Evolutionary conservation across 139 green algal species (phyloP), one percentile per base, ranked within the genome.

Genomic region (Chlamydomonas sp.): DNA sequence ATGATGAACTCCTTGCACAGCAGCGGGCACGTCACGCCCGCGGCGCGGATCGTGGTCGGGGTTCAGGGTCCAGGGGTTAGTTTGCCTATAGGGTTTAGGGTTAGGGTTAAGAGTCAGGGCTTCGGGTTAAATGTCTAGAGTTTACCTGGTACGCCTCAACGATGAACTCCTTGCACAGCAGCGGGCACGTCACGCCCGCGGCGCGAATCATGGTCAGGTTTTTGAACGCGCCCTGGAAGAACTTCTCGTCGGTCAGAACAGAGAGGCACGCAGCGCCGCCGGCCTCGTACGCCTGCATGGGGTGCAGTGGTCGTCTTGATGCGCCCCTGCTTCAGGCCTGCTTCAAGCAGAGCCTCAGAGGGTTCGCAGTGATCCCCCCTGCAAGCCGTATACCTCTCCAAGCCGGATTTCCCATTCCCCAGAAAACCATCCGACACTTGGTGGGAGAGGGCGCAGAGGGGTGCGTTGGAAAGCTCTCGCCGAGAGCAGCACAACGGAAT

Each of bases 1-100:
- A 99, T 88, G 58, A 99, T 93, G 74, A 99, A 99, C 86, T 99
- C 95, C 82, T 99, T 99, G 87, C 91, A 97, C 62, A 99, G 86
- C 63, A 99, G 83, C 28, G 95, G 95, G 78, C 89, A 96, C 24
- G 22, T 58, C 31, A 97, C 92, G 1, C 89, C 89, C 0, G 87
- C 85, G 2, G 73, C 76, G 3, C 85, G 74, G 69, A 95, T 93
- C 48, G 39, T 69, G 22, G 85, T 84, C 74, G 84, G 85, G 71
- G 84, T 86, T 35, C 91, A n/a, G n/a, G n/a, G n/a, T n/a, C n/a
- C n/a, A n/a, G n/a, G n/a, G n/a, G n/a, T n/a, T n/a, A n/a, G n/a
- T n/a, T n/a, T n/a, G n/a, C n/a, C n/a, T n/a, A n/a, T n/a, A n/a
- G n/a, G n/a, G n/a, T n/a, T n/a, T n/a, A n/a, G n/a, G n/a, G n/a